Evolutionary conservation across 345 rosid species (phyloP), one percentile per base, ranked within the genome.

Genomic region (Psidium friedrichsthalianum): DNA sequence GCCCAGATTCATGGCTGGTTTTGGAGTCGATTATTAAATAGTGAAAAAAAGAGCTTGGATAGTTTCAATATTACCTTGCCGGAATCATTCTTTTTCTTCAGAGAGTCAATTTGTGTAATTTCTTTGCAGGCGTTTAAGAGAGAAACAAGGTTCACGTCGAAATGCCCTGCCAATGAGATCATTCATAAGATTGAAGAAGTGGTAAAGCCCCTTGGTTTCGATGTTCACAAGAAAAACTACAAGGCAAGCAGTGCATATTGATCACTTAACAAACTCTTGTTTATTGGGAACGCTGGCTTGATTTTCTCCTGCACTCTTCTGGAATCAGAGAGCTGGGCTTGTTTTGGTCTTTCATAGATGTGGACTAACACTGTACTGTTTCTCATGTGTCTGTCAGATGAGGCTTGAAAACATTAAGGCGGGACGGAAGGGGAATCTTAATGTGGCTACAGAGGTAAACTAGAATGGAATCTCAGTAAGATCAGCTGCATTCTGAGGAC

Each of bases 341-440:
- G 2, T 69, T 69, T 14, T 69, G 1, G 78, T 69, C 78, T 69
- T 32, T 15, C 11, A 4, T 36, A 69, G 24, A 69, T 69, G 78
- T 69, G 78, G 25, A 69, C 36, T 69, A 32, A 69, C 78, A 69
- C 47, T 7, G 40, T 58, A 59, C 53, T 85, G 57, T 55, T 83
- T 40, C 47, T 29, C 85, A 52, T 22, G 61, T 61, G 59, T 82
- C 86, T 57, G 24, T 69, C 85, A 97, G 99, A 89, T 97, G 98
- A 92, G 95, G 91, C 99, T 97, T 51, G 96, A 95, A 90, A 97
- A 95, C 84, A 86, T 91, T 86, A 95, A 93, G 89, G 96, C 99
- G 32, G 99, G 98, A 83, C 93, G 99, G 87, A 97, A 97, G 88
- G 98, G 99, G 80, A 94, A 97, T 87, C 98, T 97, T 74, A 95